phyloP scores from a whole-genome alignment of 2,329 filamentous ascomycete species.

The Nemania sp. region DNA sequence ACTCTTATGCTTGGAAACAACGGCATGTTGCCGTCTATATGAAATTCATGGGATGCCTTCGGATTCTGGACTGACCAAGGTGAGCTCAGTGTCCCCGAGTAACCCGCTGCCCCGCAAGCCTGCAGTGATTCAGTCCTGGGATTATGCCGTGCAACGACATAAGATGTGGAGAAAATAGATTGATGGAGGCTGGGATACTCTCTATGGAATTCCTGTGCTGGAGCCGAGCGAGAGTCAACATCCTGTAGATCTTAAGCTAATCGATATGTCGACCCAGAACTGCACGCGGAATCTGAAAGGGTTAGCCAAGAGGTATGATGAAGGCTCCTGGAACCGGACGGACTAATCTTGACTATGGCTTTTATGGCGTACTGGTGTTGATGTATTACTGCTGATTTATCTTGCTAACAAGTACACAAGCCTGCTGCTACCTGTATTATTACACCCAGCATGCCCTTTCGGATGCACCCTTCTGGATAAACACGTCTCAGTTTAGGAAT shows the following conservation, averaged over 20 bases:
- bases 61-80: constrained; percentile 45
- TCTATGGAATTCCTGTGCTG: constrained; percentile 47
- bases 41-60: constrained; percentile 40
- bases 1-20: constrained; percentile 41
- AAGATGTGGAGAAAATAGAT: constrained; percentile 47
- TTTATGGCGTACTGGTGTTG: constrained; percentile 32
- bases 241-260: constrained; percentile 44
- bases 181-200: constrained; percentile 47
- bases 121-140: constrained; percentile 45
- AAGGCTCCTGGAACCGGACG: constrained; percentile 38
- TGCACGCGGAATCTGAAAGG: constrained; percentile 46
- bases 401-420: constrained; percentile 40
- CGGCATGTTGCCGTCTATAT: constrained; percentile 48
- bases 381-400: constrained; percentile 45
- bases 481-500: constrained; percentile 34
- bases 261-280: constrained; percentile 44
- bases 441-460: constrained; percentile 37
- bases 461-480: constrained; percentile 38
- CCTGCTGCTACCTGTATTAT: constrained; percentile 38
- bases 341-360: constrained; percentile 39
- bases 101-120: constrained; percentile 44
- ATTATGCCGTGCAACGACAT: constrained; percentile 46
- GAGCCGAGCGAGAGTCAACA: constrained; percentile 48
- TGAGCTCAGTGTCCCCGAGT: constrained; percentile 43
- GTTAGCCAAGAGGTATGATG: constrained; percentile 42